Conservation (phyloP, 140 eudicot genomes). For the Stevia rebaudiana region DNA sequence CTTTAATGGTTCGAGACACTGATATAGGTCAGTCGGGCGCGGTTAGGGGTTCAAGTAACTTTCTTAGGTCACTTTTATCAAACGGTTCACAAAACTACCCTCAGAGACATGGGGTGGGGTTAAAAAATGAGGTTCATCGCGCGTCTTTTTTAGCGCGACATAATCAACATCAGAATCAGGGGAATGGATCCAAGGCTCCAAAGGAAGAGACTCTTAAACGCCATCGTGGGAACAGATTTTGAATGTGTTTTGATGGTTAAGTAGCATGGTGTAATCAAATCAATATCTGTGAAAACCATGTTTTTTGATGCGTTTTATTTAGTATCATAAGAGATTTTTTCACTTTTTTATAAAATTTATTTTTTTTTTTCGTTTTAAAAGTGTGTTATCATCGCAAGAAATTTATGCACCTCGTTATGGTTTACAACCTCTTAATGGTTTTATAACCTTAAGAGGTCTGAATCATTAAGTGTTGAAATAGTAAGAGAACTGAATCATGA, state of each 20-base stretch:
- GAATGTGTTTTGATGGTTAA: background rate
- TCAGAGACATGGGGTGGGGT: conserved; percentile 15
- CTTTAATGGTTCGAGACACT: conserved; percentile 52
- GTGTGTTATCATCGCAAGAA: no score
- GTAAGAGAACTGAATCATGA: no score
- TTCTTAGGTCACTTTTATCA: conserved; percentile 12
- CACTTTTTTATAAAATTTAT: background rate
- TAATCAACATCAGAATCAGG: conserved; percentile 17
- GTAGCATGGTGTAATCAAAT: background rate
- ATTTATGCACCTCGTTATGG: no score
- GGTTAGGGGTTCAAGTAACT: conserved; percentile 4
- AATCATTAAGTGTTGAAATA: no score
- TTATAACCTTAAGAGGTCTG: no score
- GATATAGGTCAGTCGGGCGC: conserved; percentile 25
- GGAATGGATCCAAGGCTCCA: background rate
- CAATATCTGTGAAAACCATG: background rate
- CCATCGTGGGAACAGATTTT: background rate
- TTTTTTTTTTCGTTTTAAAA: no score
- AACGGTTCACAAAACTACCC: conserved; percentile 6
- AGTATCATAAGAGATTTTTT: background rate
- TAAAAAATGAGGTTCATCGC: conserved; percentile 14
- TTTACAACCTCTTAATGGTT: no score
- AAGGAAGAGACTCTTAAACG: conserved; percentile 4
- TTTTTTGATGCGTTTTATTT: background rate
- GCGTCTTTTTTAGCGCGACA: conserved; percentile 7